Conservation (phyloP, 768 basidiomycete species). For the Amanita muscaria region DNA sequence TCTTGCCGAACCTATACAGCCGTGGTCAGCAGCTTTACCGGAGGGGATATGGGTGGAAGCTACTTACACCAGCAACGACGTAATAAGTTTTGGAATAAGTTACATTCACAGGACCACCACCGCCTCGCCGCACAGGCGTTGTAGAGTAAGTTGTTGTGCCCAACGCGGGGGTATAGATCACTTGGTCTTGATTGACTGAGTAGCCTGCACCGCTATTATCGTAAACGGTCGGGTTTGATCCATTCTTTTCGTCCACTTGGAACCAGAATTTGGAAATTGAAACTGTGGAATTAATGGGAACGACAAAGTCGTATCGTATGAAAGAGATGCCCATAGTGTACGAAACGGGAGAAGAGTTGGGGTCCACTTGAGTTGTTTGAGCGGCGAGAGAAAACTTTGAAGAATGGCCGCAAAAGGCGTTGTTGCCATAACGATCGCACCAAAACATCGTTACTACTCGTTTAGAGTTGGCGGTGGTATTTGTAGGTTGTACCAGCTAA, state of each 20-base stretch:
- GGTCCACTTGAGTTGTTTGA: slow-evolving; percentile 22
- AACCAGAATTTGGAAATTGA: slow-evolving; percentile 47
- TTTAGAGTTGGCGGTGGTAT: slow-evolving; percentile 26
- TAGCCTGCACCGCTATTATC: slow-evolving; percentile 38
- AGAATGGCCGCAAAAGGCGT: slow-evolving; percentile 24
- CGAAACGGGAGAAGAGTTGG: slow-evolving; percentile 29
- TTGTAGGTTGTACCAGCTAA: slow-evolving; percentile 28
- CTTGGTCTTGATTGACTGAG: slow-evolving; percentile 30
- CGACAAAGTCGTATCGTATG: slow-evolving; percentile 35
- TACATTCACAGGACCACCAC: background rate
- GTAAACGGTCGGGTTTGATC: slow-evolving; percentile 26
- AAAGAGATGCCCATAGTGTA: slow-evolving; percentile 26
- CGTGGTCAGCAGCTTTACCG: no score
- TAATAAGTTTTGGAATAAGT: slow-evolving; percentile 11
- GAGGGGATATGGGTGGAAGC: background rate
- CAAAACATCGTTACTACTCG: slow-evolving; percentile 33
- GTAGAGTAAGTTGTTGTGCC: background rate
- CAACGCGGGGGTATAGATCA: slow-evolving; percentile 32
- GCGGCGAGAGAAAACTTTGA: slow-evolving; percentile 26
- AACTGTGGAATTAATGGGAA: slow-evolving; percentile 27
- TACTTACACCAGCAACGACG: slow-evolving; percentile 21
- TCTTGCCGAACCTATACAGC: slow-evolving; percentile 19
- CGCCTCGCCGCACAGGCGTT: slow-evolving; percentile 2
- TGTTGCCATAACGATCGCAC: slow-evolving; percentile 31
- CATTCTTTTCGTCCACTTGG: slow-evolving; percentile 36